A percentile compares a stretch with the other conserved stretches of the same genome.
Conservation (phyloP, 192 early-diverging fungal species). For the Gaertneriomyces sp. region DNA sequence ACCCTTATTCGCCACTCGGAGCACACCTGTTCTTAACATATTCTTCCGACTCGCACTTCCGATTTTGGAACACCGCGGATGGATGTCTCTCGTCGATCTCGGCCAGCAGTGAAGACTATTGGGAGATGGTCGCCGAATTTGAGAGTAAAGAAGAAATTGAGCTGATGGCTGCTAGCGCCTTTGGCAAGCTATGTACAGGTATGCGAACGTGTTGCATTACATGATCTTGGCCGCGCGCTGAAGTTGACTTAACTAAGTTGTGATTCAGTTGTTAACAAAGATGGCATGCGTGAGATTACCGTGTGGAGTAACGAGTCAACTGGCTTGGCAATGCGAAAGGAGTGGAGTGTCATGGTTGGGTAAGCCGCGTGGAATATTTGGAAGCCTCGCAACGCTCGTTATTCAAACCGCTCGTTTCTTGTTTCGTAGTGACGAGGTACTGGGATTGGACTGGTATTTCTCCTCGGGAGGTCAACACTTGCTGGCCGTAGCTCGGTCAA, state of each 20-base stretch:
- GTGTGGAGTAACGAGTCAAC: conserved; percentile 46
- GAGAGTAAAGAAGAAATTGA: conserved; percentile 3
- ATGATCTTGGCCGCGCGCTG: no score
- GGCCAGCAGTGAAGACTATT: not conserved
- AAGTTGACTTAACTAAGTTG: no score
- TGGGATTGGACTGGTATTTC: conserved; percentile 68
- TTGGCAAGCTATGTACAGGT: conserved; percentile 47
- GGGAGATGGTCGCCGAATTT: conserved; percentile 26
- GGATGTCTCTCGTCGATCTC: conserved; percentile 14
- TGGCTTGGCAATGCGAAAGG: conserved; percentile 39
- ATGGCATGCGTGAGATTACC: conserved; percentile 28
- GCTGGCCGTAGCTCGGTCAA: conserved; percentile 58
- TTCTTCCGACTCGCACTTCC: conserved; percentile 1
- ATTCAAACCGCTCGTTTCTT: not conserved
- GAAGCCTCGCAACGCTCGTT: not conserved
- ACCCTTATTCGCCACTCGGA: conserved; percentile 29
- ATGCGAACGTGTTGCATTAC: conserved; percentile 11
- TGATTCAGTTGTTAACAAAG: not conserved
- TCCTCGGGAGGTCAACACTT: conserved; percentile 72
- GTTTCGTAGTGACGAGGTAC: conserved; percentile 42
- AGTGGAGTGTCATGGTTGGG: conserved; percentile 41
- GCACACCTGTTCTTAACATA: conserved; percentile 35
- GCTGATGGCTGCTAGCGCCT: conserved; percentile 29
- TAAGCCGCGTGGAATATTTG: conserved; percentile 6
- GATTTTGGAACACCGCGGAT: conserved; percentile 29